Percentiles rank a stretch among this genome's conserved stretches.
These are phyloP conservation scores for Cyberlindnera mississippiensis DNA, from an alignment of 805 yeast genomes.

Conservation along the genomic window DNA sequence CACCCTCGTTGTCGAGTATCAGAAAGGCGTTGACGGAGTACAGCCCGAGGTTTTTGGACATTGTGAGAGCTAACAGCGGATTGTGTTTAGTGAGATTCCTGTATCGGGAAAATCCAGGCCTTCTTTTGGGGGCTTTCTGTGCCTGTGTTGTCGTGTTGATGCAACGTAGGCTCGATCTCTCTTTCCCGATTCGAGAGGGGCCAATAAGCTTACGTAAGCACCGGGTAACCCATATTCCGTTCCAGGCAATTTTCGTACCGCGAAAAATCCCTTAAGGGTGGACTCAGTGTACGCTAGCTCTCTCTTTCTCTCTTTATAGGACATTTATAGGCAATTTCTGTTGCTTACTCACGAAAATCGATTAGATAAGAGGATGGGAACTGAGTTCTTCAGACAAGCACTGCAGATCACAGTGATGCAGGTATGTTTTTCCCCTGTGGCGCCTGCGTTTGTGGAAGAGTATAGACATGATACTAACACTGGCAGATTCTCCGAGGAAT, in stretches of 20 bases:
- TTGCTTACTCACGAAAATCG: background rate
- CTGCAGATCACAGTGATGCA: slow-evolving; percentile 49
- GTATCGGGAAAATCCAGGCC: too few relatives aligned
- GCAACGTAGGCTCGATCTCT: too few relatives aligned
- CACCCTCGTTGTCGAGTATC: slow-evolving; percentile 77
- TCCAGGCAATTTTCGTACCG: slow-evolving; percentile 4
- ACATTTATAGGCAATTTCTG: too few relatives aligned
- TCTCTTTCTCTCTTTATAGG: background rate
- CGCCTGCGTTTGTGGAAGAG: too few relatives aligned
- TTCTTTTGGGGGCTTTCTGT: too few relatives aligned
- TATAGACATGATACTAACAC: background rate
- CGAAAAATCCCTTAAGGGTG: too few relatives aligned
- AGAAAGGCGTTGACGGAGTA: slow-evolving; percentile 80
- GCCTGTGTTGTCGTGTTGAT: too few relatives aligned
- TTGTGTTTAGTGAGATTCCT: background rate
- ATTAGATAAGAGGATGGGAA: too few relatives aligned
- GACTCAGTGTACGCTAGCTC: too few relatives aligned
- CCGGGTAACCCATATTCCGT: too few relatives aligned
- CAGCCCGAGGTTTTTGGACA: slow-evolving; percentile 55
- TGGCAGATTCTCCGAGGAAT: slow-evolving; percentile 59
- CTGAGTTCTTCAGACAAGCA: slow-evolving; percentile 43
- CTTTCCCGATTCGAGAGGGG: too few relatives aligned
- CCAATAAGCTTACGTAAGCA: too few relatives aligned
- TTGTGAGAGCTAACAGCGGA: slow-evolving; percentile 9
- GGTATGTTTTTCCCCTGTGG: slow-evolving; percentile 21